Base-by-base conservation (phyloP, 2,329 filamentous ascomycete genomes). In the Penicillium brasilianum region DNA sequence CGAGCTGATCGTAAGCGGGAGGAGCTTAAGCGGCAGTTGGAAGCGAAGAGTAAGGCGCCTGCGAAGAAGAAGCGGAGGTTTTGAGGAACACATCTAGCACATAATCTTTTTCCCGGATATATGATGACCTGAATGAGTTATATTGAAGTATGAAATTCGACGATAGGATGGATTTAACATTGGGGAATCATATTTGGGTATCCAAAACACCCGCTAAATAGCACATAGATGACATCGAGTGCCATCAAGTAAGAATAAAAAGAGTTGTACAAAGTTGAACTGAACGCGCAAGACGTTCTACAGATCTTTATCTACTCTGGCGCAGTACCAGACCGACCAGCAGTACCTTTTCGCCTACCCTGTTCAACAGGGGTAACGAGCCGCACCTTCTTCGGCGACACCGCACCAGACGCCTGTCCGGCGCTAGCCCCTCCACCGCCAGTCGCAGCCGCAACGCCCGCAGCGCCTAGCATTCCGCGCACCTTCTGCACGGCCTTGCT, bases 61-160 rank as follows among this genome's bases (percentile, higher is more conserved):
- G 77, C 72, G 18, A 87, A 84, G 78, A 88, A 87, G 78, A 86
- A 83, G 70, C 73, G 84, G 58, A 84, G 77, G 60, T 87, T 87
- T 63, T 87, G 61, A 39, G 49, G 59, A 6, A 1, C 43, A 2
- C 25, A n/a, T 18, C 10, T 32, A 18, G 16, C 10, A 22, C 11
- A n/a, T 46, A n/a, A n/a, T n/a, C 32, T 9, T 34, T 16, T 8
- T 46, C 2, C 13, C 2, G 25, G 25, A 49, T 11, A 30, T 49
- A 49, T 18, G n/a, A 9, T 49, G 20, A 16, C 32, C 22, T 30
- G 18, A 16, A 28, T n/a, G 28, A 28, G 28, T 6, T 7, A 22
- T 22, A 22, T n/a, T 16, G 16, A 30, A 2, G n/a, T 50, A 50
- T n/a, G 48, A 50, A n/a, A 50, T 20, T 4, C 16, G 44, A 10